A percentile compares a stretch with the other conserved stretches of the same genome.
phyloP scores from a whole-genome alignment of 805 yeast genomes.

The Suhomyces canberraensis region DNA sequence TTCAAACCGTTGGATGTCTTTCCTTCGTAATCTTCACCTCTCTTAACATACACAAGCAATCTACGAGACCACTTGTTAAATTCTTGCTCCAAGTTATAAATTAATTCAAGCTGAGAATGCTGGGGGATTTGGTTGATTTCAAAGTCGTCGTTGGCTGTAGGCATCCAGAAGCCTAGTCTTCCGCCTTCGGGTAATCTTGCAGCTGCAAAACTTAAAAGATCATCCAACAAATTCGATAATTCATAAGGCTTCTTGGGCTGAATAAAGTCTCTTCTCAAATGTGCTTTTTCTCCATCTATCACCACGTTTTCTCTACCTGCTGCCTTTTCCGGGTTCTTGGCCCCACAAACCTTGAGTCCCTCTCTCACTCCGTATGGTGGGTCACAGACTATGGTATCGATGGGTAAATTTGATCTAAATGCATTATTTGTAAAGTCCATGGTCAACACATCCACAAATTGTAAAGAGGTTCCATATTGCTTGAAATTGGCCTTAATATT shows the following conservation, averaged over 20 bases:
- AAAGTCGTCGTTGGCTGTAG: constrained; percentile 86
- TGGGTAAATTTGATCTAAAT: constrained; percentile 53
- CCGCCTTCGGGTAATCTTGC: constrained; percentile 70
- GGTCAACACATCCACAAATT: constrained; percentile 72
- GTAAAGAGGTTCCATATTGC: constrained; percentile 59
- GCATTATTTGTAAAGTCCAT: constrained; percentile 96
- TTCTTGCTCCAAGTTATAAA: constrained; percentile 77
- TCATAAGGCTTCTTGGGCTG: constrained; percentile 92
- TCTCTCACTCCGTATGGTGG: constrained; percentile 98
- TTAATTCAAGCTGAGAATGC: constrained; percentile 67
- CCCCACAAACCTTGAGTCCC: constrained; percentile 90
- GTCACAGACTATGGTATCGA: constrained; percentile 88
- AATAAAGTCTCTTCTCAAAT: constrained; percentile 73
- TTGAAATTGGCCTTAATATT: constrained; percentile 64
- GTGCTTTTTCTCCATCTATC: constrained; percentile 80
- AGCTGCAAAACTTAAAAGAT: constrained; percentile 70
- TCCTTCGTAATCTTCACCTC: constrained; percentile 51
- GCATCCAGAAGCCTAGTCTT: constrained; percentile 95
- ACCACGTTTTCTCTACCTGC: constrained; percentile 68
- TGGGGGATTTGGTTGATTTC: constrained; percentile 69
- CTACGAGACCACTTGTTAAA: constrained; percentile 94
- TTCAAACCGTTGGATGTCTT: constrained; percentile 42
- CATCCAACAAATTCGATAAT: constrained; percentile 72
- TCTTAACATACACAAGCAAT: constrained; percentile 72
- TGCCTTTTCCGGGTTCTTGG: constrained; percentile 62